These are phyloP conservation scores for Penicillium maclennaniae DNA, from an alignment of 495 filamentous ascomycete genomes.

Conservation along the genomic window DNA sequence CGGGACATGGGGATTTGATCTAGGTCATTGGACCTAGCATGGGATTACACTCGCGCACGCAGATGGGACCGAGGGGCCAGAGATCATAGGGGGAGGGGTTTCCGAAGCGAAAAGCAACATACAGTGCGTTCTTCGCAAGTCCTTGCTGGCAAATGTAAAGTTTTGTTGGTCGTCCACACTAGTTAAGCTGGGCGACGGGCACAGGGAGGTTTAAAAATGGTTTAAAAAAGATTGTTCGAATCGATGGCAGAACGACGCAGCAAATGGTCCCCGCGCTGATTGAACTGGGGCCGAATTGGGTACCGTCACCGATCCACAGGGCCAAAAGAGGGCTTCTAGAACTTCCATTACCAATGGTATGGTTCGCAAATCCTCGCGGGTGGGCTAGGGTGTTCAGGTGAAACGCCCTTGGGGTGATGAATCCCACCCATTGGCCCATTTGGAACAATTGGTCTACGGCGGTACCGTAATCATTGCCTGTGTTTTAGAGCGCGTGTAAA, in stretches of 20 bases:
- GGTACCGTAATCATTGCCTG: constrained; percentile 14
- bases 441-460: background rate
- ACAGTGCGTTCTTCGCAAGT: constrained; percentile 9
- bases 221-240: constrained; percentile 10
- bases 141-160: constrained; percentile 9
- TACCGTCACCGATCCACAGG: constrained; percentile 6
- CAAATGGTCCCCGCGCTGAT: constrained; percentile 20
- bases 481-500: constrained; percentile 11
- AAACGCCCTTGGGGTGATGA: constrained; percentile 11
- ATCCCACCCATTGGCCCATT: constrained; percentile 6
- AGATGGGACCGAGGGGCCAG: constrained; percentile 14
- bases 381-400: constrained; percentile 8
- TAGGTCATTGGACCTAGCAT: constrained; percentile 16
- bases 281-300: constrained; percentile 8
- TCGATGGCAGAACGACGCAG: constrained; percentile 13
- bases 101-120: constrained; percentile 14
- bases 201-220: constrained; percentile 6
- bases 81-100: constrained; percentile 10
- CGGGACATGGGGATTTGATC: constrained; percentile 22
- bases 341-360: constrained; percentile 10
- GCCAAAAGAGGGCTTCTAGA: constrained; percentile 17
- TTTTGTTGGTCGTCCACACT: constrained; percentile 8
- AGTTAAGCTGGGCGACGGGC: constrained; percentile 15
- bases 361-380: constrained; percentile 4
- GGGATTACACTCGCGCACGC: constrained; percentile 10